Conservation (phyloP, 305 asterid species). For the Lippia alba region DNA sequence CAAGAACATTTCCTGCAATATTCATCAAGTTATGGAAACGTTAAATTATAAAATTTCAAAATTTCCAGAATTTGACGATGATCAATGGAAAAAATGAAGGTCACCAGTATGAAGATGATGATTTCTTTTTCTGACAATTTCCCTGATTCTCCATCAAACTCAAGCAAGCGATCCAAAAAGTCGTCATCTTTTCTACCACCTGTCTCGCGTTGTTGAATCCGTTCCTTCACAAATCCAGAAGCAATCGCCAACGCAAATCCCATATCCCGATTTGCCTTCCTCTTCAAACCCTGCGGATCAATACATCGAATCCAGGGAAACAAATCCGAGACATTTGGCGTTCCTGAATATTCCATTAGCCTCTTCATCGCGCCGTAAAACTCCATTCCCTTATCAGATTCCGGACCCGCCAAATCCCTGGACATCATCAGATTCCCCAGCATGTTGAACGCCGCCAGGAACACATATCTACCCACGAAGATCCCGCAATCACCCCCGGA, state of each 20-base stretch:
- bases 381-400: constrained; percentile 48
- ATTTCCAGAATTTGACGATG: not conserved
- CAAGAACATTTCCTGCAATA: constrained; percentile 60
- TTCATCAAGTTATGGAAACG: no score
- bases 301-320: constrained; percentile 53
- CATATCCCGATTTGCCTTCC: constrained; percentile 42
- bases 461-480: constrained; percentile 41
- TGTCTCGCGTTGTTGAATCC: constrained; percentile 21
- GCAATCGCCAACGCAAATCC: constrained; percentile 46
- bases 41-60: no score
- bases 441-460: constrained; percentile 58
- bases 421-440: constrained; percentile 60
- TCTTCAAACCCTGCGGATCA: constrained; percentile 54
- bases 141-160: constrained; percentile 45
- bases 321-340: constrained; percentile 61
- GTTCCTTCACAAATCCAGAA: constrained; percentile 45
- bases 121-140: constrained; percentile 50
- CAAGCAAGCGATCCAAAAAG: constrained; percentile 55
- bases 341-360: constrained; percentile 48
- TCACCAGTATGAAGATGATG: constrained; percentile 54
- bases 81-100: no score
- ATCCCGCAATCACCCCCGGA: constrained; percentile 27
- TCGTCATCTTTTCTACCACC: constrained; percentile 36
- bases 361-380: constrained; percentile 55
- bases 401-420: constrained; percentile 47